These are phyloP conservation scores for Nigrograna mackinnonii DNA, from an alignment of 2,329 filamentous ascomycete species.

Conservation along the genomic window DNA sequence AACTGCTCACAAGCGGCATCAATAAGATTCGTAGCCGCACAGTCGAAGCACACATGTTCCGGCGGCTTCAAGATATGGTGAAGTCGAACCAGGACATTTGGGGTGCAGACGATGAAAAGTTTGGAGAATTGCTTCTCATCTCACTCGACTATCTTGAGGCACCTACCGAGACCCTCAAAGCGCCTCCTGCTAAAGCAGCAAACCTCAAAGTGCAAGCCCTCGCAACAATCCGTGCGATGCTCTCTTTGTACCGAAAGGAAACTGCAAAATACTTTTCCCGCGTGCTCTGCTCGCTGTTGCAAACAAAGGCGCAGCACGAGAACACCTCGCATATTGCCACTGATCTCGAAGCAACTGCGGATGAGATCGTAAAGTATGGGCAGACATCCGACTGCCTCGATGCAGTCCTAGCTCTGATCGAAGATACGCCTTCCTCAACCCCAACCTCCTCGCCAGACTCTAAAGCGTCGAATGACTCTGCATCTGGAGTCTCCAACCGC, in stretches of 20 bases:
- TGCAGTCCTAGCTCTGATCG: constrained; percentile 41
- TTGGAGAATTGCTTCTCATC: constrained; percentile 67
- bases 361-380: constrained; percentile 70
- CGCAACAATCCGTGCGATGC: constrained; percentile 72
- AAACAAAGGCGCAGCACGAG: constrained; percentile 68
- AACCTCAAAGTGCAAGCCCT: constrained; percentile 76
- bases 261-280: constrained; percentile 70
- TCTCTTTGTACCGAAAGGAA: constrained; percentile 67
- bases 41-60: constrained; percentile 81
- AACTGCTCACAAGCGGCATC: constrained; percentile 74
- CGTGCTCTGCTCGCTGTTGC: constrained; percentile 68
- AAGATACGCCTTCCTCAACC: constrained; percentile 27
- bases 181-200: constrained; percentile 66
- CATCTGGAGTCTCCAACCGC: constrained; percentile 23
- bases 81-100: constrained; percentile 67
- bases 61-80: constrained; percentile 75
- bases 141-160: constrained; percentile 74
- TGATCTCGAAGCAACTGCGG: constrained; percentile 73
- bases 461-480: constrained; percentile 34
- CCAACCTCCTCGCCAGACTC: constrained; percentile 32
- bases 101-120: constrained; percentile 69
- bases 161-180: constrained; percentile 47
- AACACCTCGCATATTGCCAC: constrained; percentile 72
- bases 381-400: constrained; percentile 59
- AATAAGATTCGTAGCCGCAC: constrained; percentile 70